Evolutionary conservation across 108 stramenopile species (phyloP).

Genomic region (Nannochloropsis oceanica): DNA sequence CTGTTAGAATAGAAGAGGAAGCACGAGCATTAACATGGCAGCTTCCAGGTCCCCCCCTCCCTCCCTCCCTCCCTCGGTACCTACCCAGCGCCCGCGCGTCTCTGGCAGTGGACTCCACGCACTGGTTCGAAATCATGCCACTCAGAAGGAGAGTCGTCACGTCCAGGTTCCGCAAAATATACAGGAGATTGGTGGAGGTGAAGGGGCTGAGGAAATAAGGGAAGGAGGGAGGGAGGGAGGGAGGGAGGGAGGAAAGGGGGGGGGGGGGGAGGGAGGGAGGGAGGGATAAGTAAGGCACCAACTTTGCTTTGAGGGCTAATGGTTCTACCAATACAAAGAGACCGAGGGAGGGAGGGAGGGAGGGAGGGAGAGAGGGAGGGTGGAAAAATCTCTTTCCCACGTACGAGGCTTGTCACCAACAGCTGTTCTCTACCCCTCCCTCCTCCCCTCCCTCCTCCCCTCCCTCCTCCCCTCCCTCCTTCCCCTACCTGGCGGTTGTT

Average conservation of each 20-base stretch:
- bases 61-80: background rate
- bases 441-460: too few relatives aligned
- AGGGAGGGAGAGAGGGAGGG: background rate
- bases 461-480: too few relatives aligned
- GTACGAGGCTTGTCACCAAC: too few relatives aligned
- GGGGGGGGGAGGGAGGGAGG: background rate
- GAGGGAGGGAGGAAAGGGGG: background rate
- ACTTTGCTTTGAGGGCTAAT: too few relatives aligned
- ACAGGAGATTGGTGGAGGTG: background rate
- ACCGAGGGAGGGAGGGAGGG: too few relatives aligned
- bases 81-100: background rate
- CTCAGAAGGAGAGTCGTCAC: background rate
- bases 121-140: background rate
- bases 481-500: too few relatives aligned
- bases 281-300: too few relatives aligned
- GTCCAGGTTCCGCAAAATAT: background rate
- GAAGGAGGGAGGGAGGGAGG: background rate
- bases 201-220: background rate
- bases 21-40: too few relatives aligned
- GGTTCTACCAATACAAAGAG: too few relatives aligned
- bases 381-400: too few relatives aligned
- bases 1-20: too few relatives aligned
- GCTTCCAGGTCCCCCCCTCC: background rate
- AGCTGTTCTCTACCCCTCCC: too few relatives aligned
- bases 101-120: background rate